These are phyloP conservation scores for Elsinoe australis DNA, from an alignment of 2,329 filamentous ascomycete species.

Conservation along the genomic window DNA sequence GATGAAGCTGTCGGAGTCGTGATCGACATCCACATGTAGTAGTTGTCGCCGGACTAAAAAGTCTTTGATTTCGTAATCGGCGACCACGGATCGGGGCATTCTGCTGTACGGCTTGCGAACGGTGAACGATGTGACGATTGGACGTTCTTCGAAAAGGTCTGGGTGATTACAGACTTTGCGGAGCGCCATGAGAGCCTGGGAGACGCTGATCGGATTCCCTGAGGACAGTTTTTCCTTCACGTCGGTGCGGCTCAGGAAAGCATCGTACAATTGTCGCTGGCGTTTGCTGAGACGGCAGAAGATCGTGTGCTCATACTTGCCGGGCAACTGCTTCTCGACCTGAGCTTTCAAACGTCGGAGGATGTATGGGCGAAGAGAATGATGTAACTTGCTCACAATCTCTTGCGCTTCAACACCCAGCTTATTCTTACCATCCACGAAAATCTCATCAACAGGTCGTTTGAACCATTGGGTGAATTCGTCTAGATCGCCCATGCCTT, in stretches of 20 bases:
- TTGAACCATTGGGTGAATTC: constrained; percentile 97
- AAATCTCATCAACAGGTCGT: constrained; percentile 88
- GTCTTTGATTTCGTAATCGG: constrained; percentile 67
- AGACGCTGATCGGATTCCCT: constrained; percentile 95
- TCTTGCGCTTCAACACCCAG: constrained; percentile 90
- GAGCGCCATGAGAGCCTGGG: constrained; percentile 95
- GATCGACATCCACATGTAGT: constrained; percentile 53
- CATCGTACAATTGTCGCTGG: constrained; percentile 91
- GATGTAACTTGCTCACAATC: constrained; percentile 88
- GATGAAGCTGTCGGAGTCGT: constrained; percentile 58
- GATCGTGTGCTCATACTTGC: constrained; percentile 94
- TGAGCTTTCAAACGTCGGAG: constrained; percentile 87
- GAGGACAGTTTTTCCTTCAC: constrained; percentile 82
- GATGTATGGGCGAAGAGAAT: constrained; percentile 85
- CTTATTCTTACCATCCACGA: constrained; percentile 87
- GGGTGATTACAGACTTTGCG: constrained; percentile 98
- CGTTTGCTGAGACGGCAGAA: constrained; percentile 92
- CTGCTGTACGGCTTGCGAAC: constrained; percentile 53
- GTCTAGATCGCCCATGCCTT: constrained; percentile 82
- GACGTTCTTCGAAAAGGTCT: constrained; percentile 89
- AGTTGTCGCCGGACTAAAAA: constrained; percentile 59
- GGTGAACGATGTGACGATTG: constrained; percentile 93
- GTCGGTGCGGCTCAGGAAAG: constrained; percentile 83
- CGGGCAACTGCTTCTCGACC: constrained; percentile 98
- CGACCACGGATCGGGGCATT: constrained; percentile 52